Percentiles rank a stretch among this genome's conserved stretches.
Conservation (phyloP, 176 grass and related monocot species). For the Aegilops tauschii region DNA sequence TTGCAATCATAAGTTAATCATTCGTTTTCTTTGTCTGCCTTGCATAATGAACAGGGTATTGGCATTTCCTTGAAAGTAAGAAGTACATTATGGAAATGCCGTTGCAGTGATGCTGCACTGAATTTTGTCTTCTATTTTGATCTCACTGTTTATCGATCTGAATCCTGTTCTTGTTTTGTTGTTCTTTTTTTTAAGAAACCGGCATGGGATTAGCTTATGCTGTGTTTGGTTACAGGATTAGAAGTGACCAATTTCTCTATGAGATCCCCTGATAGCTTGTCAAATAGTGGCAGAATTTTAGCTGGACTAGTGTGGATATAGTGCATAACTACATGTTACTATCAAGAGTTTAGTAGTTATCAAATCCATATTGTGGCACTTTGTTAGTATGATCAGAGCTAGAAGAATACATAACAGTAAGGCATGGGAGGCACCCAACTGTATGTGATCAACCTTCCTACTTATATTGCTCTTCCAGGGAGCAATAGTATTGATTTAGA, state of each 20-base stretch:
- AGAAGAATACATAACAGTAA: neutral
- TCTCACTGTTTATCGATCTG: constrained; percentile 26
- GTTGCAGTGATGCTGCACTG: constrained; percentile 18
- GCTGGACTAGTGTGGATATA: neutral
- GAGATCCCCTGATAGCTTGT: constrained; percentile 18
- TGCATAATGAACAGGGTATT: constrained; percentile 18
- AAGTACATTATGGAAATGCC: constrained; percentile 37
- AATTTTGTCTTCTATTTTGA: constrained; percentile 44
- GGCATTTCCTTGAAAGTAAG: constrained; percentile 22
- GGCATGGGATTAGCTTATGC: neutral
- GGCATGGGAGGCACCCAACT: neutral
- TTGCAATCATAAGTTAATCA: constrained; percentile 24
- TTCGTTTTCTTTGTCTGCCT: constrained; percentile 24
- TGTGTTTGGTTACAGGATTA: constrained; percentile 17
- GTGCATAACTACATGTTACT: neutral
- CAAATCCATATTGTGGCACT: neutral
- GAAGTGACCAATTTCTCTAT: neutral
- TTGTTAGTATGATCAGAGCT: neutral
- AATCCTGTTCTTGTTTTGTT: constrained; percentile 27
- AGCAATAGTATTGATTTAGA: constrained; percentile 8
- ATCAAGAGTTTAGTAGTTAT: neutral
- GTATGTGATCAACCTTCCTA: neutral
- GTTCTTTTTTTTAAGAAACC: neutral
- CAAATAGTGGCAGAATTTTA: constrained; percentile 9
- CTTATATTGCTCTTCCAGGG: neutral